Evolutionary conservation across 2,329 filamentous ascomycete species (phyloP), one percentile per base, ranked within the genome.

Genomic region (Monilinia fructigena): DNA sequence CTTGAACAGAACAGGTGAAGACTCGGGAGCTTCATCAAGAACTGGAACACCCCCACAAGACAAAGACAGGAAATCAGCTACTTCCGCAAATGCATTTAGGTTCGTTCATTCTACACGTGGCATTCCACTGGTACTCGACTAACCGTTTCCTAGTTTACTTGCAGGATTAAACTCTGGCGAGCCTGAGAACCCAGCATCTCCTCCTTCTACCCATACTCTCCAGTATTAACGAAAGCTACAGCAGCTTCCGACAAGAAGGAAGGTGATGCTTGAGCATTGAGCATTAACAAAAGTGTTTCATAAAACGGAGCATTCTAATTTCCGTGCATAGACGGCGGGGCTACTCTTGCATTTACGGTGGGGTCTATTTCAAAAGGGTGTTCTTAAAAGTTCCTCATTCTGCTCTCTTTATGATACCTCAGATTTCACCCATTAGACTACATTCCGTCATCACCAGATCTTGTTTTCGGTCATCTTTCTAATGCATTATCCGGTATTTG

Each of bases 21-120:
- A 96, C 73, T 97, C 93, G 69, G 91, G 87, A 73, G 86, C 89
- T 72, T 96, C 92, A 65, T 97, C 93, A 68, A 89, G 95, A 72
- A 96, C 92, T 66, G 92, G 91, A 74, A 98, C 94, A 59, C 93
- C 93, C 65, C 91, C 93, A 55, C 87, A 89, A 77, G 86, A 89
- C 78, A 82, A 86, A 72, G 80, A 83, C 69, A 84, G 85, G 76
- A 80, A 83, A 69, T 85, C 85, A 74, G 84, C 85, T 63, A 89
- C 86, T 68, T 90, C 90, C 75, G 87, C 89, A 72, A 99, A 99
- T 82, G 89, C 93, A 73, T 99, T 97, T 82, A 94, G 92, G 93
- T 97, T 87, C 84, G 89, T 73, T 26, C 11, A 42, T 23, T 53
- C 40, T 47, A 55, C 40, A 23, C 31, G 53, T 31, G 52, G 26